phyloP scores from a whole-genome alignment of 192 early-diverging fungal genomes.

The Powellomyces hirtus region DNA sequence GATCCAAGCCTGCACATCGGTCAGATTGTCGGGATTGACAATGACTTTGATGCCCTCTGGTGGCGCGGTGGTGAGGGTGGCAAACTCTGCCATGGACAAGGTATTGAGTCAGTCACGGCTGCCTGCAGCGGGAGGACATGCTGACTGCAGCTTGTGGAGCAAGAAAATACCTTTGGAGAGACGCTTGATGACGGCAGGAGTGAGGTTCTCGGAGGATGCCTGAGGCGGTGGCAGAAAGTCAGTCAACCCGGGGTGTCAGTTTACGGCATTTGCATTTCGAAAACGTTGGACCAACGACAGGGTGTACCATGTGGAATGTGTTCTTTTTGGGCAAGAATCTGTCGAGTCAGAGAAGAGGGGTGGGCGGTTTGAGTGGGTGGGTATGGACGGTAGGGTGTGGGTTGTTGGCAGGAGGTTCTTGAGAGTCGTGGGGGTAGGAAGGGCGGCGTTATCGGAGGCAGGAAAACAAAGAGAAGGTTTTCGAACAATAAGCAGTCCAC shows the following conservation, averaged over 20 bases:
- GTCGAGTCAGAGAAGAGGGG: background rate
- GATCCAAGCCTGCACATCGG: conserved; percentile 84
- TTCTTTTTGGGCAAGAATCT: background rate
- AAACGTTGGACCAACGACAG: background rate
- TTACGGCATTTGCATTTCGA: background rate
- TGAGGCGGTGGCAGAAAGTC: background rate
- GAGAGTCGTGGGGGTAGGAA: no score
- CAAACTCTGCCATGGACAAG: conserved; percentile 38
- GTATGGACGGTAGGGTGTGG: background rate
- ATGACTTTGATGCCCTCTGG: conserved; percentile 84
- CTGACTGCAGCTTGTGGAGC: background rate
- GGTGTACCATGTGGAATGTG: background rate
- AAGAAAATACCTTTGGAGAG: conserved; percentile 21
- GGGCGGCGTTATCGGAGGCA: no score
- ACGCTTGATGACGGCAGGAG: conserved; percentile 17
- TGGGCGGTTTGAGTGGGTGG: background rate
- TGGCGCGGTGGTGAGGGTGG: conserved; percentile 39
- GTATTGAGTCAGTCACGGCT: background rate
- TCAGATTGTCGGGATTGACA: conserved; percentile 65
- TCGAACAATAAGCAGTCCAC: no score
- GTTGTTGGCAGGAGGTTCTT: background rate
- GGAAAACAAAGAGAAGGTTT: no score
- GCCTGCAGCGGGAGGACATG: background rate
- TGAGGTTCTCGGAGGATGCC: conserved; percentile 11
- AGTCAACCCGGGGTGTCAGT: background rate